phyloP scores from a whole-genome alignment of 805 yeast genomes.

The Metschnikowia picachoensis region DNA sequence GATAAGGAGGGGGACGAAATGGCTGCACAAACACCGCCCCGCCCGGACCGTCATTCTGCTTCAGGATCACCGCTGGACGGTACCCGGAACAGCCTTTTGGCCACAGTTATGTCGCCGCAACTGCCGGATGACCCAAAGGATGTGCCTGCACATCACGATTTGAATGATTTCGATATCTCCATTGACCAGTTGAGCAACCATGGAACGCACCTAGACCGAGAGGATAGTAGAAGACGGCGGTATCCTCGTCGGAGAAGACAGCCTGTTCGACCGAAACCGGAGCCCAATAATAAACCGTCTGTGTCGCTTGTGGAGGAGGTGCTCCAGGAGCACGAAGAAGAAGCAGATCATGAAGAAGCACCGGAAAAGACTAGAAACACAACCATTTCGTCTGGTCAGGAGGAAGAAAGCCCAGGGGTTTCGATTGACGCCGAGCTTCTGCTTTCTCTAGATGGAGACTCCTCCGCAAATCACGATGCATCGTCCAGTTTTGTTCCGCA shows the following conservation, averaged over 20 bases:
- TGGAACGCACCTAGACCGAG: not conserved
- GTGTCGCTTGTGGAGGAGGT: constrained; percentile 9
- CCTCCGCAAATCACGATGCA: not conserved
- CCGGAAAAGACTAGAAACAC: not conserved
- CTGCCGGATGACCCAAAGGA: not conserved
- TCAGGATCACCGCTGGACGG: too few relatives aligned
- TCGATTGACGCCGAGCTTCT: not conserved
- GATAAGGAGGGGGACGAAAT: not conserved
- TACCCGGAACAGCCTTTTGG: not conserved
- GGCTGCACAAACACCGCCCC: not conserved
- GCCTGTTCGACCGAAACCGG: not conserved
- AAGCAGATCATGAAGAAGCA: not conserved
- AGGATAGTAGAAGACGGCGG: not conserved
- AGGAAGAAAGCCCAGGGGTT: not conserved
- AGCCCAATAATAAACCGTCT: not conserved
- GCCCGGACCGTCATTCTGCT: too few relatives aligned
- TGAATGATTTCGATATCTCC: constrained; percentile 16
- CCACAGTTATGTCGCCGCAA: not conserved
- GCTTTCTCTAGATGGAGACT: not conserved
- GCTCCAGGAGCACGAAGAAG: not conserved
- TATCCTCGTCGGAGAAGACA: constrained; percentile 8
- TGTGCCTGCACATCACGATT: not conserved
- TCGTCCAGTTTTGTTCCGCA: not conserved
- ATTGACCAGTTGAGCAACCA: constrained; percentile 15
- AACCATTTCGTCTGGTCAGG: not conserved